Conservation (phyloP, 495 filamentous ascomycete genomes). For the Saxophila tyrrhenica region DNA sequence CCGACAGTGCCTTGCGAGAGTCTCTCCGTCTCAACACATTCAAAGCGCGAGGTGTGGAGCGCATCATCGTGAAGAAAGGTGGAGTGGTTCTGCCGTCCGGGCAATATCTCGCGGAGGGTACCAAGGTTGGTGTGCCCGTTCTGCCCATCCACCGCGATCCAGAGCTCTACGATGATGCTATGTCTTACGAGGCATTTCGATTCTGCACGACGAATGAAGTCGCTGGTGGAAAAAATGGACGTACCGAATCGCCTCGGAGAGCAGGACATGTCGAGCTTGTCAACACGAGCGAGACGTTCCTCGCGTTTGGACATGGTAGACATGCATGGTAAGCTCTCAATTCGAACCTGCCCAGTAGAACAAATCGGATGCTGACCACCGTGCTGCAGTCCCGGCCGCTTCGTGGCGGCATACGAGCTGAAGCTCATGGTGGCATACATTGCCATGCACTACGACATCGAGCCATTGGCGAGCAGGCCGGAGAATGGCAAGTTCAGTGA, state of each 20-base stretch:
- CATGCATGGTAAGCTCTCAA: constrained; percentile 9
- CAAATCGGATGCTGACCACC: too few species aligned
- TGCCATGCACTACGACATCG: constrained; percentile 9
- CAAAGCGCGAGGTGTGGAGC: constrained; percentile 31
- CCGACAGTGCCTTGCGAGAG: constrained; percentile 35
- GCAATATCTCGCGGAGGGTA: constrained; percentile 26
- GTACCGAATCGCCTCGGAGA: background rate
- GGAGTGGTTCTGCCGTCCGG: constrained; percentile 33
- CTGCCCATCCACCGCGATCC: constrained; percentile 33
- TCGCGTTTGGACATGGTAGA: constrained; percentile 10
- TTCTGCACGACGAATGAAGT: constrained; percentile 20
- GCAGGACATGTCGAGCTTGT: background rate
- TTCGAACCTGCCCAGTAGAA: too few species aligned
- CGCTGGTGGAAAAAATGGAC: background rate
- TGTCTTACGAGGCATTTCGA: constrained; percentile 30
- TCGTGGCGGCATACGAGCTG: constrained; percentile 12
- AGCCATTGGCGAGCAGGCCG: constrained; percentile 1
- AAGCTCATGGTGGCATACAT: constrained; percentile 14
- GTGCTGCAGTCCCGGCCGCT: constrained; percentile 7
- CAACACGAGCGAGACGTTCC: constrained; percentile 4
- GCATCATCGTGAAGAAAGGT: constrained; percentile 28
- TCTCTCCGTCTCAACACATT: constrained; percentile 33
- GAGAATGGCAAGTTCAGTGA: constrained; percentile 3
- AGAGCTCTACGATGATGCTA: constrained; percentile 27
- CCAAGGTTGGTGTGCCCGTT: constrained; percentile 31